Evolutionary conservation across 2,329 filamentous ascomycete genomes (phyloP).

Genomic region (Lecanicillium sp.): DNA sequence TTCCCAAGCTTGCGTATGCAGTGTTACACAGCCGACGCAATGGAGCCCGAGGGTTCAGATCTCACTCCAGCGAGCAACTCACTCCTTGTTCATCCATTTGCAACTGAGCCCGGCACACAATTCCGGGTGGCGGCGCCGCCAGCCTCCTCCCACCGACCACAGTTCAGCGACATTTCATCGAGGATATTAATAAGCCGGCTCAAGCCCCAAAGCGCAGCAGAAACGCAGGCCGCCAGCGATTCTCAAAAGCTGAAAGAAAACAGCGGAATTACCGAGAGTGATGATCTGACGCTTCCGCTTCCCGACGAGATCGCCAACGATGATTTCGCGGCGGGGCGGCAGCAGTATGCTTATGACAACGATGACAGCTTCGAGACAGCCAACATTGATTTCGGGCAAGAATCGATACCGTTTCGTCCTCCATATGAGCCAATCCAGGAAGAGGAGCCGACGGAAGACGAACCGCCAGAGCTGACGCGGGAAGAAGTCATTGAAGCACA

Average conservation of each 20-base stretch:
- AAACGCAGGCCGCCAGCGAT: no score
- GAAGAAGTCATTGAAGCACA: conserved; percentile 22
- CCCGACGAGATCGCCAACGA: conserved; percentile 1
- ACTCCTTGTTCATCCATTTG: conserved; percentile 5
- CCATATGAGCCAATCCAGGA: conserved; percentile 14
- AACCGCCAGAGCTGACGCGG: not conserved
- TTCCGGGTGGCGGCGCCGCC: not conserved
- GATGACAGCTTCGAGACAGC: conserved; percentile 11
- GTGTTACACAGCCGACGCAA: no score
- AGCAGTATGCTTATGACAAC: not conserved
- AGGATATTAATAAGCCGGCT: conserved; percentile 17
- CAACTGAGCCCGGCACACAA: conserved; percentile 1
- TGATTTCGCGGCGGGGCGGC: no score
- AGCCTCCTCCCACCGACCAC: conserved; percentile 2
- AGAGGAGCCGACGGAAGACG: conserved; percentile 19
- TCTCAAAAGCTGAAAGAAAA: no score
- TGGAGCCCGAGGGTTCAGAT: not conserved
- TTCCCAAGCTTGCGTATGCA: no score
- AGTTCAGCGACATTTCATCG: conserved; percentile 15
- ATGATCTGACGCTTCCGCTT: conserved; percentile 3
- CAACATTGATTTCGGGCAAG: conserved; percentile 26
- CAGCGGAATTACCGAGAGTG: no score
- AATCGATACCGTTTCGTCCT: conserved; percentile 25
- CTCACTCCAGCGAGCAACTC: not conserved
- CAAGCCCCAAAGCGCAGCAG: no score